Percentiles rank a stretch among this genome's conserved stretches.
Evolutionary conservation across 1,139 yeast genomes (phyloP).

Genomic region (Blastobotrys capitulatus): DNA sequence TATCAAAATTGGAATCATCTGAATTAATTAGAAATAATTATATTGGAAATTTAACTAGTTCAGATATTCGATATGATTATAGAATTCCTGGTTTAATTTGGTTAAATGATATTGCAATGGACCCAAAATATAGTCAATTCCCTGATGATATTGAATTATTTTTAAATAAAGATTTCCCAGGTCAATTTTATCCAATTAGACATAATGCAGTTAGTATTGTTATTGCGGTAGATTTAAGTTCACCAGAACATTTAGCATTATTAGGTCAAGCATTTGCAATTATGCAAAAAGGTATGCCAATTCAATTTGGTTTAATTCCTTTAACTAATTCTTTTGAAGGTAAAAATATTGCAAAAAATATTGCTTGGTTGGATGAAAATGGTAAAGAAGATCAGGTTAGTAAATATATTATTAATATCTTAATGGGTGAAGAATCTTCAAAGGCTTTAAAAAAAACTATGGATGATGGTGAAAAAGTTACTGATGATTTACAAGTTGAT

Average conservation of each 20-base stretch:
- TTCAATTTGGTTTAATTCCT: slow-evolving; percentile 79
- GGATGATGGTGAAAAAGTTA: neutral
- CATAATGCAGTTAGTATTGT: slow-evolving; percentile 76
- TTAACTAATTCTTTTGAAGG: slow-evolving; percentile 32
- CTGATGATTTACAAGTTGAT: slow-evolving; percentile 14
- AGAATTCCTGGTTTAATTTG: slow-evolving; percentile 51
- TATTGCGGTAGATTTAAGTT: slow-evolving; percentile 61
- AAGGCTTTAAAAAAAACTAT: slow-evolving; percentile 12
- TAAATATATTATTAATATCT: slow-evolving; percentile 3
- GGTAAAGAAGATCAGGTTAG: neutral
- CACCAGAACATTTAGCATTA: slow-evolving; percentile 44
- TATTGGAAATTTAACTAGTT: slow-evolving; percentile 14
- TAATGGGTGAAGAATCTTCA: slow-evolving; percentile 5
- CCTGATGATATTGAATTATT: slow-evolving; percentile 42
- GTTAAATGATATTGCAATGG: slow-evolving; percentile 71
- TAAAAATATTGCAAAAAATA: slow-evolving; percentile 30
- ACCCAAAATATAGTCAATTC: slow-evolving; percentile 47
- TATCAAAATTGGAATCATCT: slow-evolving; percentile 15
- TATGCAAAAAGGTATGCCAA: slow-evolving; percentile 54
- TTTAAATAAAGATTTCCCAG: slow-evolving; percentile 36
- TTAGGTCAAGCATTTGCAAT: slow-evolving; percentile 44
- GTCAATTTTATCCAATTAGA: slow-evolving; percentile 61
- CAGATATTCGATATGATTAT: slow-evolving; percentile 37
- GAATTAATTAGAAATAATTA: slow-evolving; percentile 18
- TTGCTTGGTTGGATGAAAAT: slow-evolving; percentile 36